Base-by-base conservation (phyloP, 306 rosid genomes). In the Crataegus laevigata region DNA sequence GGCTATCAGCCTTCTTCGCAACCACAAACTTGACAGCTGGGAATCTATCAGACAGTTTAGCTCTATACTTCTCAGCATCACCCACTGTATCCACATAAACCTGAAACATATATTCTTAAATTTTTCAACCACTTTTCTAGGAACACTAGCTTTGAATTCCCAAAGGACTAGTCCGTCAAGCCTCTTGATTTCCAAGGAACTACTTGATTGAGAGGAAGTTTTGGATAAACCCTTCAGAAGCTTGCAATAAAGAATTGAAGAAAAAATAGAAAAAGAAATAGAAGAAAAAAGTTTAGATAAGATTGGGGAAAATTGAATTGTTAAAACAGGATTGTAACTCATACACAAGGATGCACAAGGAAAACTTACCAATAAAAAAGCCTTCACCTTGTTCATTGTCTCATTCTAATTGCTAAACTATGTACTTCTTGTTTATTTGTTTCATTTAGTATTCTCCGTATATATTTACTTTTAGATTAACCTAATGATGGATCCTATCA, bases 1-100 rank as follows among this genome's bases (percentile, higher is more conserved):
- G 92, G 84, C 97, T 94, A 85, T 94, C 98, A 61, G 98, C 97
- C 87, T 94, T 94, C 94, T 94, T 91, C 18, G 98, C 92, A 77
- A 91, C 97, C 68, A 94, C 98, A 80, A 94, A 94, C 81, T 88
- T 91, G 73, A 94, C 72, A 43, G 88, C 78, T 24, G 98, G 93
- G 73, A 91, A 94, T 40, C 54, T 78, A 58, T 79, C 90, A 29
- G 97, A 90, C 62, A 91, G 80, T 83, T 91, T 90, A 28, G 14
- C 28, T 74, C 89, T 89, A 77, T 94, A 94, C 80, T 91, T 94
- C 80, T 85, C 97, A 69, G 97, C 34, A 86, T 88, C 98, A 60
- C 98, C 98, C 70, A 91, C 98, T 40, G 98, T 94, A 75, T 94
- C 98, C 80, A 94, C 80, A 69, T 82, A 91, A 71, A 94, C 97